Evolutionary conservation across 2,329 filamentous ascomycete species (phyloP).

Genomic region (Colletotrichum liriopes): DNA sequence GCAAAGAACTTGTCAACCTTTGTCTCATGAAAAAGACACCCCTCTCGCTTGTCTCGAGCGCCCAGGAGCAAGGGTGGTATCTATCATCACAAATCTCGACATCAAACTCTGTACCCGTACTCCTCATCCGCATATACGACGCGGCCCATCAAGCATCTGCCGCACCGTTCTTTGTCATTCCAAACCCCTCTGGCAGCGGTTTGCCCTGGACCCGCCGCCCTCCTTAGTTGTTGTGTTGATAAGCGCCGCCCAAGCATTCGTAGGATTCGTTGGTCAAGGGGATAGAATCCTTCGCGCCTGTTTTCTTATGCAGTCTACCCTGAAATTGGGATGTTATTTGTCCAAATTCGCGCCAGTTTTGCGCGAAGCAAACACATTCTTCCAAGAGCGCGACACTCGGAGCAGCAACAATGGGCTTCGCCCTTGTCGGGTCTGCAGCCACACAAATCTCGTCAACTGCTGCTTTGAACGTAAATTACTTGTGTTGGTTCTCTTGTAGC

Average conservation of each 20-base stretch:
- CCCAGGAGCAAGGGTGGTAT: not conserved
- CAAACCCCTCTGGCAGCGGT: not conserved
- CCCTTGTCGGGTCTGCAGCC: conserved; percentile 22
- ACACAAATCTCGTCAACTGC: conserved; percentile 29
- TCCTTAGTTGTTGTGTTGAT: not conserved
- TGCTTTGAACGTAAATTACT: conserved; percentile 4
- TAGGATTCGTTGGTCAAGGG: conserved; percentile 21
- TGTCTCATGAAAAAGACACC: not conserved
- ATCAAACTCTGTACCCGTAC: not conserved
- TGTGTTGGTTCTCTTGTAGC: not conserved
- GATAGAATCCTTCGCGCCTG: conserved; percentile 40
- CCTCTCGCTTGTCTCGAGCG: not conserved
- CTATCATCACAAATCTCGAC: not conserved
- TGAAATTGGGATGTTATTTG: conserved; percentile 3
- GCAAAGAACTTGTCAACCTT: not conserved
- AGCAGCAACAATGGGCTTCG: not conserved
- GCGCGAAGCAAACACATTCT: conserved; percentile 6
- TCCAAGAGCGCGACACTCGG: not conserved
- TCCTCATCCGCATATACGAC: not conserved
- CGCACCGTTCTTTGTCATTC: not conserved
- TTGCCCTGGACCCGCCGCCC: not conserved
- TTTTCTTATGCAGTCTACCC: conserved; percentile 3
- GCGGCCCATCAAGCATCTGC: not conserved
- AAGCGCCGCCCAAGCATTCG: conserved; percentile 22
- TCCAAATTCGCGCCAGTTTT: not conserved